Evolutionary conservation across 352 stramenopile species (phyloP).

Genomic region (Phytophthora palmivora): DNA sequence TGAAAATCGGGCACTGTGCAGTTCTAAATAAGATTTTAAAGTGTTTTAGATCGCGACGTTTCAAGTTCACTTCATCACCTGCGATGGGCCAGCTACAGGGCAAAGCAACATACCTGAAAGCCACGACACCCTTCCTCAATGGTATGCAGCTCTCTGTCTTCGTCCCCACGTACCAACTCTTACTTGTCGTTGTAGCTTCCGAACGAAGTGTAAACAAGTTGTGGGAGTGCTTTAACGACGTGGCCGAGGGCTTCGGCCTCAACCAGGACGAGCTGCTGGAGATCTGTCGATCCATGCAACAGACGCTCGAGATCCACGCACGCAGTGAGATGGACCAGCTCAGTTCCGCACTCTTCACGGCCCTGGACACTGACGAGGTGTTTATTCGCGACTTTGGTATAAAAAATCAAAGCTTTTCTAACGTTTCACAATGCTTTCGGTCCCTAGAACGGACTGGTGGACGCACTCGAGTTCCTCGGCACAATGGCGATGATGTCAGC

Average conservation of each 20-base stretch:
- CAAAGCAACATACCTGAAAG: slow-evolving; percentile 69
- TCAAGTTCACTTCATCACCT: too few relatives aligned
- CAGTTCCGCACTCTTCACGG: slow-evolving; percentile 72
- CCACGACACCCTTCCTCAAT: slow-evolving; percentile 74
- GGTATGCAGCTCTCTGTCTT: slow-evolving; percentile 29
- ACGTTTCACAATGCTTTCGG: slow-evolving; percentile 1
- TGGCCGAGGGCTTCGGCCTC: slow-evolving; percentile 94
- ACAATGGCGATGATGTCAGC: slow-evolving; percentile 86
- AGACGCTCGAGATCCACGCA: slow-evolving; percentile 83
- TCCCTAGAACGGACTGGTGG: slow-evolving; percentile 82
- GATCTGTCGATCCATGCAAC: slow-evolving; percentile 85
- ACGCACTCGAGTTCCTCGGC: slow-evolving; percentile 89
- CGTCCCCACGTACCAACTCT: not conserved
- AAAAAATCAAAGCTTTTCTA: not conserved
- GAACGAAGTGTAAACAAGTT: slow-evolving; percentile 89
- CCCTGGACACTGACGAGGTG: slow-evolving; percentile 85
- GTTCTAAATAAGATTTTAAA: too few relatives aligned
- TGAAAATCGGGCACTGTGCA: too few relatives aligned
- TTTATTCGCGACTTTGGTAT: not conserved
- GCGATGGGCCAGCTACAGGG: slow-evolving; percentile 83
- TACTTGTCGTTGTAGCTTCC: slow-evolving; percentile 45
- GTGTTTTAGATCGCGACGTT: too few relatives aligned
- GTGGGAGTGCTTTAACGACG: slow-evolving; percentile 95
- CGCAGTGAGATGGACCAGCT: slow-evolving; percentile 89
- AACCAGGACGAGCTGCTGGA: slow-evolving; percentile 91